Evolutionary conservation across 805 yeast species (phyloP).

Genomic region (Lipomyces spencermartinsiae): DNA sequence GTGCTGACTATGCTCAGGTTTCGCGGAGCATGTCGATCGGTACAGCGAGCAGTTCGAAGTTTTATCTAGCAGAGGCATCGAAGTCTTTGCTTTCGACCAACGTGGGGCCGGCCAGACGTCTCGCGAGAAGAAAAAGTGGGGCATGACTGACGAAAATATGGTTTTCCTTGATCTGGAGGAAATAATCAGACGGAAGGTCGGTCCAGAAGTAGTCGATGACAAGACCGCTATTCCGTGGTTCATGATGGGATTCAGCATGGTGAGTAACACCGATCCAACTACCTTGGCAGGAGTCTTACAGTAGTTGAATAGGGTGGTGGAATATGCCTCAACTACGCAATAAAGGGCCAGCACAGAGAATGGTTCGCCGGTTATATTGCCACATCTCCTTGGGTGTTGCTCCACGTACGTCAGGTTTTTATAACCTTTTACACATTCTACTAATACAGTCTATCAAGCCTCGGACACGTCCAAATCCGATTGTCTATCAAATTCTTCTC

Average conservation of each 20-base stretch:
- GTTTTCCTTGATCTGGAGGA: conserved; percentile 47
- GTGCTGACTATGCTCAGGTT: conserved; percentile 40
- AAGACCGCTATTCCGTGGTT: conserved; percentile 30
- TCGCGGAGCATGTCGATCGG: conserved; percentile 45
- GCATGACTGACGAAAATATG: conserved; percentile 45
- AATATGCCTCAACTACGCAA: conserved; percentile 47
- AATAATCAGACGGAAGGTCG: conserved; percentile 37
- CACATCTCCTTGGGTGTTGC: conserved; percentile 45
- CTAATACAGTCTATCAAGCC: conserved; percentile 19
- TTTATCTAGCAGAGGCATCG: conserved; percentile 46
- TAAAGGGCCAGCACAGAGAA: conserved; percentile 46
- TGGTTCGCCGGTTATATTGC: conserved; percentile 46
- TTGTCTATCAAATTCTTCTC: conserved; percentile 42
- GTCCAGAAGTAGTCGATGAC: conserved; percentile 17
- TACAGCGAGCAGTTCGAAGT: conserved; percentile 45
- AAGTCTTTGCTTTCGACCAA: conserved; percentile 49
- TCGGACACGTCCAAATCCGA: conserved; percentile 39
- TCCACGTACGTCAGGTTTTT: conserved; percentile 31
- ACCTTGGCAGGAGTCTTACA: neutral
- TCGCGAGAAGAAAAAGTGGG: conserved; percentile 41
- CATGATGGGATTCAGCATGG: conserved; percentile 34
- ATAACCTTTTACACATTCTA: neutral
- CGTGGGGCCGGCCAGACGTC: conserved; percentile 51
- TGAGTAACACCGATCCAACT: conserved; percentile 4
- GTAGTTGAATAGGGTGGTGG: conserved; percentile 46